Conservation (phyloP, 1,284 basidiomycete species). For the Moesziomyces sp. region DNA sequence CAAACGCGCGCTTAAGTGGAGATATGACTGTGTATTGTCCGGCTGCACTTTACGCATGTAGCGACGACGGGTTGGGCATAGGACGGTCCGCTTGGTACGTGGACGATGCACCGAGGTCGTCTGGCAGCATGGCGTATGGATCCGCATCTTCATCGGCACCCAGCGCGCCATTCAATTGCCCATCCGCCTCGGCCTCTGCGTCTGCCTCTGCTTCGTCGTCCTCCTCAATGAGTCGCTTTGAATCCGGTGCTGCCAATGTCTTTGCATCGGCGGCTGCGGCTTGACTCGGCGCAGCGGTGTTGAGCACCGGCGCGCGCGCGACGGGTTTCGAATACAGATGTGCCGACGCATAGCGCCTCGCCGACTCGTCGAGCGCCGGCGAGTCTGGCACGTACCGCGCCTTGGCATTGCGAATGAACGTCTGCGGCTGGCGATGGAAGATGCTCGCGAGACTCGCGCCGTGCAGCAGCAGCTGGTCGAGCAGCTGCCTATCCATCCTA, state of each 20-base stretch:
- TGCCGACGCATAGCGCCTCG: slow-evolving; percentile 47
- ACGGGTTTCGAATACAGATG: slow-evolving; percentile 60
- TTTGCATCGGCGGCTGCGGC: not conserved
- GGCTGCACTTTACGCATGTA: not conserved
- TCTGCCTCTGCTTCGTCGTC: slow-evolving; percentile 1
- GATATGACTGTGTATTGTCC: slow-evolving; percentile 1
- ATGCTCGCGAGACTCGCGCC: slow-evolving; percentile 59
- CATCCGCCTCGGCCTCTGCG: not conserved
- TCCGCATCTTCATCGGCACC: slow-evolving; percentile 18
- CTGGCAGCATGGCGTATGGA: slow-evolving; percentile 49
- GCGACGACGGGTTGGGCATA: slow-evolving; percentile 13
- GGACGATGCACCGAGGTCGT: slow-evolving; percentile 22
- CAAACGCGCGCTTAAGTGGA: slow-evolving; percentile 1
- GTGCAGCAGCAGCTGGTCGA: slow-evolving; percentile 65
- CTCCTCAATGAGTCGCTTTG: not conserved
- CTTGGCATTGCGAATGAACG: slow-evolving; percentile 59
- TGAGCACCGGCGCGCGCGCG: slow-evolving; percentile 22
- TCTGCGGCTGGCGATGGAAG: slow-evolving; percentile 62
- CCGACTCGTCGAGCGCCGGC: slow-evolving; percentile 55
- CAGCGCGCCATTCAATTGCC: not conserved
- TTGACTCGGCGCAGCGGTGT: not conserved
- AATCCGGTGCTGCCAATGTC: not conserved
- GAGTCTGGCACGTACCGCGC: slow-evolving; percentile 57
- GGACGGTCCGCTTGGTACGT: slow-evolving; percentile 25
- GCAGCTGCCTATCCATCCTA: slow-evolving; percentile 76